Evolutionary conservation across 1,284 basidiomycete species (phyloP).

Genomic region (Boletus semigastroideus): DNA sequence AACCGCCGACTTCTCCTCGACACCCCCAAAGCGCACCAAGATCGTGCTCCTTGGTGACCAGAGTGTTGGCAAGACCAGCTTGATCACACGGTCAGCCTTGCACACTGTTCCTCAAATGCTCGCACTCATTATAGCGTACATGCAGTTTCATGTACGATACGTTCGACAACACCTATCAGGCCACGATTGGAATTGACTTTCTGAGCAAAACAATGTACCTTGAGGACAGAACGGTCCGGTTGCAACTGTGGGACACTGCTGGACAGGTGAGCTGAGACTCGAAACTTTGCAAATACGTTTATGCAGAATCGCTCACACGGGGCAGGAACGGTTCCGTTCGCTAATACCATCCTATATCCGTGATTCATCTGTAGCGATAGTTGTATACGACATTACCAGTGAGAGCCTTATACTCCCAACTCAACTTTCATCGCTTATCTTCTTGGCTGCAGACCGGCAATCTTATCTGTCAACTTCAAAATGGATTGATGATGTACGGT

Average conservation of each 20-base stretch:
- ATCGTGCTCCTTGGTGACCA: constrained; percentile 93
- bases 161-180: constrained; percentile 99
- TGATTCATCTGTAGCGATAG: constrained; percentile 97
- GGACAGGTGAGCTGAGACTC: constrained; percentile 67
- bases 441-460: constrained; percentile 69
- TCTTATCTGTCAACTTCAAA: constrained; percentile 98
- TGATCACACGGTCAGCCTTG: constrained; percentile 84
- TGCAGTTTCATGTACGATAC: constrained; percentile 98
- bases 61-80: constrained; percentile 94
- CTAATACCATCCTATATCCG: constrained; percentile 99
- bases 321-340: constrained; percentile 93
- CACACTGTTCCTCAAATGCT: background rate
- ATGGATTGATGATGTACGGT: constrained; percentile 99
- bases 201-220: constrained; percentile 99
- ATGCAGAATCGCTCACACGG: background rate
- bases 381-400: constrained; percentile 99
- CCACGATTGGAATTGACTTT: constrained; percentile 99
- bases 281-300: constrained; percentile 4
- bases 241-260: constrained; percentile 99
- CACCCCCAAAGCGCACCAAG: constrained; percentile 92
- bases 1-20: constrained; percentile 79
- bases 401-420: constrained; percentile 30
- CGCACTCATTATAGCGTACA: background rate
- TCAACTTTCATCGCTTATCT: background rate
- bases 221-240: constrained; percentile 95